Evolutionary conservation across 495 filamentous ascomycete genomes (phyloP).

Genomic region (Elasticomyces elasticus): DNA sequence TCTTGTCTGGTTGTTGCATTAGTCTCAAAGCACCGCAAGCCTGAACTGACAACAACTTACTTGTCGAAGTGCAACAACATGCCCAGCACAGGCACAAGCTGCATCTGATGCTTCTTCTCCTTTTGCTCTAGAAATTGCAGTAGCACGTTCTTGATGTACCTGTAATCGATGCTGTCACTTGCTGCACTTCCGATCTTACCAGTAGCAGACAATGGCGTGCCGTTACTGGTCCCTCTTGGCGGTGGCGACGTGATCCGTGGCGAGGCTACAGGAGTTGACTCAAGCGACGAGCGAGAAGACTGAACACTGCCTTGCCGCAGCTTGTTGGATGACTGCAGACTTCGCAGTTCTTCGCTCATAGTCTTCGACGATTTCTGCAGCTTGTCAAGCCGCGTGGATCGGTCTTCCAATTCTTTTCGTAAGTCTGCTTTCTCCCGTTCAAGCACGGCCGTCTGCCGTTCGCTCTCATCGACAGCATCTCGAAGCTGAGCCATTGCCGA

Average conservation of each 20-base stretch:
- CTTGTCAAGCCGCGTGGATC: slow-evolving; percentile 65
- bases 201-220: background rate
- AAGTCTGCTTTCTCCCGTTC: slow-evolving; percentile 75
- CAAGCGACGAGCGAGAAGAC: slow-evolving; percentile 51
- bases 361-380: slow-evolving; percentile 61
- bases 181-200: slow-evolving; percentile 1
- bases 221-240: slow-evolving; percentile 21
- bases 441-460: slow-evolving; percentile 67
- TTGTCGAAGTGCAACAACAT: slow-evolving; percentile 87
- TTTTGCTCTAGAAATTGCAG: slow-evolving; percentile 90
- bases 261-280: slow-evolving; percentile 47
- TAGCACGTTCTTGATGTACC: slow-evolving; percentile 91
- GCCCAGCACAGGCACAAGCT: slow-evolving; percentile 83
- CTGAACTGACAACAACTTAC: slow-evolving; percentile 40
- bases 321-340: slow-evolving; percentile 29
- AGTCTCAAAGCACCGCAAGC: background rate
- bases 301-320: slow-evolving; percentile 36
- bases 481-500: slow-evolving; percentile 69
- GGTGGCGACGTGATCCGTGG: slow-evolving; percentile 25
- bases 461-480: slow-evolving; percentile 73
- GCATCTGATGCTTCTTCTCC: slow-evolving; percentile 81
- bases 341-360: slow-evolving; percentile 40
- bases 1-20: slow-evolving; percentile 35
- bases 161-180: slow-evolving; percentile 52
- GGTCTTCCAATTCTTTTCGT: slow-evolving; percentile 65